Evolutionary conservation across 495 filamentous ascomycete genomes (phyloP), one percentile per base, ranked within the genome.

Genomic region (Hypoxylon intermedium): DNA sequence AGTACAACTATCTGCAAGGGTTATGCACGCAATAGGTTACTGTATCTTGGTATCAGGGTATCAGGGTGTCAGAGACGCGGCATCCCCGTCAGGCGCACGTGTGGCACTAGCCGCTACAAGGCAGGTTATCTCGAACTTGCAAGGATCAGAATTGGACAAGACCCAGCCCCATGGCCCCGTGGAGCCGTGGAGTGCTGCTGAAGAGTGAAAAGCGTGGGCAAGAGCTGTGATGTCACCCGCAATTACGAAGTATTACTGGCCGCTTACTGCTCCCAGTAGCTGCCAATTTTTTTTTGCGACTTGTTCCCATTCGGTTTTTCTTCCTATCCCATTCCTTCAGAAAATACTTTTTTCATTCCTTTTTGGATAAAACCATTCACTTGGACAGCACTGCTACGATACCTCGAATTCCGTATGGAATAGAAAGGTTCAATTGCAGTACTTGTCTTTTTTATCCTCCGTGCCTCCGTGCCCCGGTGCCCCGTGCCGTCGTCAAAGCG

Each of bases 201-300:
- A 43, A 1, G 20, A 1, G 9, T 9, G 40, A 5, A 21, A 15
- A 45, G 42, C 40, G 20, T 43, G 23, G 21, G 21, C 20, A 18
- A 5, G 9, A 58, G 48, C 13, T 58, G 53, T 65, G 62, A 65
- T 60, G 56, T 65, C 56, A 65, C 24, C 47, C 36, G 26, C 62
- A 13, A 50, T 21, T 18, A n/a, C n/a, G n/a, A n/a, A n/a, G n/a
- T n/a, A n/a, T n/a, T n/a, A n/a, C n/a, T n/a, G n/a, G n/a, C n/a
- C n/a, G 28, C 48, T 56, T 56, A 53, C 19, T 41, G 30, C n/a
- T 28, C 21, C n/a, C 41, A 43, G 45, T 19, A 58, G 55, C 43
- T 42, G 45, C 40, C n/a, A 20, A 60, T 59, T 33, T 7, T 36
- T 46, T 43, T 56, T 58, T 24, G 21, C 31, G 38, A 54, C 38